Percentiles rank a stretch among this genome's conserved stretches.
Evolutionary conservation across 75 land plant genomes (phyloP).

Genomic region (Gnetum montanum): DNA sequence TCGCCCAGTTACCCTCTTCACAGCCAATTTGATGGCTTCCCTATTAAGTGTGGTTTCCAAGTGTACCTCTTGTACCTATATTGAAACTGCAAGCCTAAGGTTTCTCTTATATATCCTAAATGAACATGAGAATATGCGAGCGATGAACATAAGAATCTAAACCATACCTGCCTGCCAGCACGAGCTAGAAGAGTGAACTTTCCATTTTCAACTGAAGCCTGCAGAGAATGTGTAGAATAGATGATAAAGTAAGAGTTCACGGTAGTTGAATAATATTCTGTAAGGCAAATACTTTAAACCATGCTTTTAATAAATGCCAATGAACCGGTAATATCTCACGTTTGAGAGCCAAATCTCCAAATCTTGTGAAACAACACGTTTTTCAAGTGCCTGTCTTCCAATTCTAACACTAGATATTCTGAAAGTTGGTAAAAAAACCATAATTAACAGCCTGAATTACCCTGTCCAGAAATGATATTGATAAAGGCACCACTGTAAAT

Average conservation of each 20-base stretch:
- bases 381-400: conserved; percentile 79
- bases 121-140: neutral
- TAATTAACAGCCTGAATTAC: too few species aligned
- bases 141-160: neutral
- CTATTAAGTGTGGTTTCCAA: conserved; percentile 73
- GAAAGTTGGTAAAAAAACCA: conserved; percentile 1
- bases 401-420: conserved; percentile 61
- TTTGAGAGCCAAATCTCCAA: conserved; percentile 95
- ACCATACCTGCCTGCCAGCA: conserved; percentile 87
- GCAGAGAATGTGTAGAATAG: conserved; percentile 9
- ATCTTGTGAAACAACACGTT: conserved; percentile 92
- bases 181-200: conserved; percentile 82
- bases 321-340: conserved; percentile 55
- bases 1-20: conserved; percentile 73
- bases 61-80: conserved; percentile 89
- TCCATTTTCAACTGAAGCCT: conserved; percentile 62
- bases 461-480: too few species aligned
- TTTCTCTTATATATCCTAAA: neutral
- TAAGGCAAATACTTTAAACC: too few species aligned
- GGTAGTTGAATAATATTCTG: too few species aligned
- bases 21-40: conserved; percentile 76
- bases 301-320: too few species aligned
- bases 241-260: too few species aligned
- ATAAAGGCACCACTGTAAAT: too few species aligned
- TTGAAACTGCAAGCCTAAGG: neutral